A percentile compares a stretch with the other conserved stretches of the same genome.
Conservation (phyloP, 2,329 filamentous ascomycete species). For the Zymoseptoria passerinii region DNA sequence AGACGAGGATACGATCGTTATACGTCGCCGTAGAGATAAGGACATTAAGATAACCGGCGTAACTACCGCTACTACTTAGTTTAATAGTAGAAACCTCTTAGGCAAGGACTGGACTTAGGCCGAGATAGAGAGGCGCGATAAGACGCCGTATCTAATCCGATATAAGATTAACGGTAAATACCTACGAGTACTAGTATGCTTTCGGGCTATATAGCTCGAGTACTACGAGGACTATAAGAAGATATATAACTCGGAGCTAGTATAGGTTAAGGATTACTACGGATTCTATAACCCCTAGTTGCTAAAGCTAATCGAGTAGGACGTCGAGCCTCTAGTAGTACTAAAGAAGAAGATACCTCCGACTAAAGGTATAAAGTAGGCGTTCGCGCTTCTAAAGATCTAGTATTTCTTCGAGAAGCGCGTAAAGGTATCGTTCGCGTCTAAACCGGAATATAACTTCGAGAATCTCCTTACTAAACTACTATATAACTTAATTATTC, state of each 20-base stretch:
- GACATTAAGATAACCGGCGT: background rate
- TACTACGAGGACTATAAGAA: background rate
- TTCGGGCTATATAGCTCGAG: background rate
- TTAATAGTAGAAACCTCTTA: too few species aligned
- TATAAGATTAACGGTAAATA: background rate
- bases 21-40: too few species aligned
- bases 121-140: background rate
- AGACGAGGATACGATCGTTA: too few species aligned
- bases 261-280: background rate
- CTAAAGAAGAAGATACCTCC: background rate
- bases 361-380: background rate
- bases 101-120: background rate
- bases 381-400: background rate
- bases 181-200: background rate
- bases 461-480: background rate
- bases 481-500: background rate
- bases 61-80: background rate
- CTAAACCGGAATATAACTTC: background rate
- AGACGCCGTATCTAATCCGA: background rate
- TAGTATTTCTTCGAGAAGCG: background rate
- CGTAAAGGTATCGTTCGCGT: background rate
- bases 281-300: background rate
- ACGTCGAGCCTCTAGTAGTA: background rate
- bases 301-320: background rate
- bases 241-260: background rate